These are phyloP conservation scores for Alternaria arborescens DNA, from an alignment of 2,329 filamentous ascomycete genomes.

Conservation along the genomic window DNA sequence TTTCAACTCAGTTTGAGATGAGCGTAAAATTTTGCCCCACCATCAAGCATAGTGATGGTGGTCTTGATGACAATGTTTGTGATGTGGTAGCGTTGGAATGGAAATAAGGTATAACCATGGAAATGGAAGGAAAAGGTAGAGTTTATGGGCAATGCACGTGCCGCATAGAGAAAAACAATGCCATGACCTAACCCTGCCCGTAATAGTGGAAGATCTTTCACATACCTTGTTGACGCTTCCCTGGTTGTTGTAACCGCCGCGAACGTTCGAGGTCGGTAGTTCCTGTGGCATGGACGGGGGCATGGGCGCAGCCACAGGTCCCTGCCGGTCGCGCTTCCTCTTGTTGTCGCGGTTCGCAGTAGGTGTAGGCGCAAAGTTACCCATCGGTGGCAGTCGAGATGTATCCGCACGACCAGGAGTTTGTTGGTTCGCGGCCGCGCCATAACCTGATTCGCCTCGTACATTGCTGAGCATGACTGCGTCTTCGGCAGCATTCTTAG, in stretches of 20 bases:
- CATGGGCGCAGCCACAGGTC: slow-evolving; percentile 53
- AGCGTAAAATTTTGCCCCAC: not conserved
- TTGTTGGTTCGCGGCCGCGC: slow-evolving; percentile 57
- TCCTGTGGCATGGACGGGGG: slow-evolving; percentile 46
- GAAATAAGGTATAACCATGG: not conserved
- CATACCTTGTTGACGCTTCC: slow-evolving; percentile 45
- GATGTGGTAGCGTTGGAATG: not conserved
- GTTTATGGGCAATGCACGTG: slow-evolving; percentile 9
- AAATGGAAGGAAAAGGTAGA: slow-evolving; percentile 1
- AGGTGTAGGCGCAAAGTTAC: slow-evolving; percentile 86
- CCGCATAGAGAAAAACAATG: slow-evolving; percentile 10
- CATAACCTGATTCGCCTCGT: slow-evolving; percentile 61
- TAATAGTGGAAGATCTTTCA: slow-evolving; percentile 11
- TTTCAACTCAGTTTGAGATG: not conserved
- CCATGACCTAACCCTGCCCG: slow-evolving; percentile 4
- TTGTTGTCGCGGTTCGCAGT: slow-evolving; percentile 91
- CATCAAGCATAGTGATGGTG: not conserved
- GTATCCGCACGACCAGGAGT: slow-evolving; percentile 57
- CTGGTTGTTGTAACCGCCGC: slow-evolving; percentile 40
- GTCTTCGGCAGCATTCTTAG: slow-evolving; percentile 73
- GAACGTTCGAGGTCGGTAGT: slow-evolving; percentile 43
- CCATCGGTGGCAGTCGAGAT: slow-evolving; percentile 80
- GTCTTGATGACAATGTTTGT: not conserved
- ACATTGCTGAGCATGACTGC: slow-evolving; percentile 71
- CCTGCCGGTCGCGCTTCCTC: slow-evolving; percentile 74